Evolutionary conservation across 2,329 filamentous ascomycete genomes (phyloP), one percentile per base, ranked within the genome.

Genomic region (Aspergillus felis): DNA sequence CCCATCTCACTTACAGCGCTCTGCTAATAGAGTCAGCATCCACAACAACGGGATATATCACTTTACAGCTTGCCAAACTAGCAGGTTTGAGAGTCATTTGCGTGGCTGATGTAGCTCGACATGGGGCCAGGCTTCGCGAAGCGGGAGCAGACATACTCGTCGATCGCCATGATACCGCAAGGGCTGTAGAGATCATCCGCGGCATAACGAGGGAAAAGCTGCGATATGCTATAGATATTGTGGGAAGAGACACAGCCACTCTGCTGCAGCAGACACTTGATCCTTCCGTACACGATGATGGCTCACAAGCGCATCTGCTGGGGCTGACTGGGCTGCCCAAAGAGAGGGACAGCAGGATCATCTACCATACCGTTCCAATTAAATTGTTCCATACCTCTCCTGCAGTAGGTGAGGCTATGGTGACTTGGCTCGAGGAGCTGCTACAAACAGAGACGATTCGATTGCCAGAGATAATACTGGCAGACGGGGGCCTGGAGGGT

Each of bases 331-430:
- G 88, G 0, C 62, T 90, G 3, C 89, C 89, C 0, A 90, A 89
- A 66, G 75, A 74, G 3, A 71, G 73, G 1, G 71, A 72, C 0
- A 54, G 72, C 0, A 79, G 79, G 0, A 76, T 85, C 0, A 69
- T 77, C 5, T 81, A 85, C 56, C 88, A 91, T 66, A 84, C 79
- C 0, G 86, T 92, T 0, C 89, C 89, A 0, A 89, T 92, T 60
- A 92, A 92, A 71, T 66, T 90, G 3, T 92, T 90, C 66, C 89
- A 92, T 66, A 85, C 88, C 57, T 80, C 86, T 0, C 82, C 84
- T 0, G 78, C 78, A 1, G 77, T 91, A 0, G 89, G 89, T 0
- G 82, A 86, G 60, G 79, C 78, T 0, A 68, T 91, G 54, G 84
- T 85, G 12, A 68, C 76, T 1, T 92, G 89, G 89, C 74, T 91